Conservation (phyloP, 306 rosid genomes). For the Coriaria nepalensis region DNA sequence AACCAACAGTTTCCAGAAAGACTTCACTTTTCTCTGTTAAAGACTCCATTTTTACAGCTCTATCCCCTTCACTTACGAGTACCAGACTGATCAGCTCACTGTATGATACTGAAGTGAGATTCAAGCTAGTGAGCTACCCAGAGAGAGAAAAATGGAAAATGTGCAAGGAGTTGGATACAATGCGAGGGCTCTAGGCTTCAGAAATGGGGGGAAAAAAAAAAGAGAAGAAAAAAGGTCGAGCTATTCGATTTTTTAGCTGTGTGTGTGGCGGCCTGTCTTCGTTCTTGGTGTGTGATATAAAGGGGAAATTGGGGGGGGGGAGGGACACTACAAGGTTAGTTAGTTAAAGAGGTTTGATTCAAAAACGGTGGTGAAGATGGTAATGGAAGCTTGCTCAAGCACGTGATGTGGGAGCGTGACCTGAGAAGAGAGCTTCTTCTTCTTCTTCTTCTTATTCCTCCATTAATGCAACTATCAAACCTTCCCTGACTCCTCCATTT, state of each 20-base stretch:
- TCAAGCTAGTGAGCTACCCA: constrained; percentile 46
- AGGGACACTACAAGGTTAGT: constrained; percentile 5
- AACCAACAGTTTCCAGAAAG: constrained; percentile 18
- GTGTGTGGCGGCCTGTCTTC: constrained; percentile 29
- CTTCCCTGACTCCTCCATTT: not conserved
- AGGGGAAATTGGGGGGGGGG: constrained; percentile 1
- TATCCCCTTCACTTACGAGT: constrained; percentile 15
- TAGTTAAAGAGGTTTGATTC: constrained; percentile 15
- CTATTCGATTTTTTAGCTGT: constrained; percentile 34
- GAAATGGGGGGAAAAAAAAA: constrained; percentile 23
- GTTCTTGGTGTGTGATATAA: constrained; percentile 30
- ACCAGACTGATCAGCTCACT: constrained; percentile 9
- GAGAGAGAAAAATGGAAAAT: constrained; percentile 31
- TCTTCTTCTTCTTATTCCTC: not conserved
- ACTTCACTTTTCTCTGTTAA: constrained; percentile 21
- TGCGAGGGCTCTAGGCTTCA: constrained; percentile 17
- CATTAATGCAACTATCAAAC: constrained; percentile 4
- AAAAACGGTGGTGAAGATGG: constrained; percentile 18
- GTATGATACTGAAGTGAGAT: constrained; percentile 34
- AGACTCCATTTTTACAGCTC: constrained; percentile 33
- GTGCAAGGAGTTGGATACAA: constrained; percentile 20
- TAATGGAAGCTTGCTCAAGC: constrained; percentile 26
- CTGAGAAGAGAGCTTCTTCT: constrained; percentile 12
- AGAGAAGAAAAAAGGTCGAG: constrained; percentile 25
- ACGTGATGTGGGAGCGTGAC: constrained; percentile 20